phyloP scores from a whole-genome alignment of 257 asterid genomes.

The Jasminum sambac region DNA sequence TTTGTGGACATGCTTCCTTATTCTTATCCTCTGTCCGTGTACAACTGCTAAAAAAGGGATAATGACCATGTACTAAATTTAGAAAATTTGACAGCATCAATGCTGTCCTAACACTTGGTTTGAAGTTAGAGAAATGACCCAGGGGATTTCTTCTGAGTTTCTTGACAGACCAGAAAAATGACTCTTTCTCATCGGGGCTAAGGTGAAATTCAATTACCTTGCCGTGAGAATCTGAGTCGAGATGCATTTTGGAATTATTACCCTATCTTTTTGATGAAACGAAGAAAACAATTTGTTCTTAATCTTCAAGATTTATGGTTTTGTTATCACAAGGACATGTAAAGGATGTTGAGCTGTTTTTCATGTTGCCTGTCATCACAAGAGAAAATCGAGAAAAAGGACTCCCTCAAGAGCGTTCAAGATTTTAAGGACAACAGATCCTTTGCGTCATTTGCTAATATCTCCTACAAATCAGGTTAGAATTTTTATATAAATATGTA shows the following conservation, averaged over 20 bases:
- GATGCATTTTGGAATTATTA: constrained; percentile 12
- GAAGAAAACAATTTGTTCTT: not conserved
- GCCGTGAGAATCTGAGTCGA: constrained; percentile 19
- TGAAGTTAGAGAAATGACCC: constrained; percentile 11
- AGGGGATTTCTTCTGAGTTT: constrained; percentile 38
- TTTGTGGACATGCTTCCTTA: not conserved
- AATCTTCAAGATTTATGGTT: constrained; percentile 18
- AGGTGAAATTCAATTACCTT: constrained; percentile 21
- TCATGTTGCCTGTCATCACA: constrained; percentile 64
- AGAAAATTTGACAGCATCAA: not conserved
- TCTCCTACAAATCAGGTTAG: constrained; percentile 61
- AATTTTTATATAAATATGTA: not conserved
- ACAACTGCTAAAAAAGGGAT: not conserved
- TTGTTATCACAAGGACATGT: constrained; percentile 19
- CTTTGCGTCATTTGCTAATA: constrained; percentile 43
- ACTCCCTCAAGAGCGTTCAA: constrained; percentile 31
- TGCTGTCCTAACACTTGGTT: constrained; percentile 18
- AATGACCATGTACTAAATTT: not conserved
- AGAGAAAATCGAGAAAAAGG: constrained; percentile 33
- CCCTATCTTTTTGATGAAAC: constrained; percentile 11
- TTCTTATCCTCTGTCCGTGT: not conserved
- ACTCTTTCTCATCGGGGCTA: constrained; percentile 46
- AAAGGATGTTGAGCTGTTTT: constrained; percentile 58
- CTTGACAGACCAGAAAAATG: constrained; percentile 48
- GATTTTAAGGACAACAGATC: constrained; percentile 43